Evolutionary conservation across 768 basidiomycete genomes (phyloP), one percentile per base, ranked within the genome.

Genomic region (Rickenella mellea): DNA sequence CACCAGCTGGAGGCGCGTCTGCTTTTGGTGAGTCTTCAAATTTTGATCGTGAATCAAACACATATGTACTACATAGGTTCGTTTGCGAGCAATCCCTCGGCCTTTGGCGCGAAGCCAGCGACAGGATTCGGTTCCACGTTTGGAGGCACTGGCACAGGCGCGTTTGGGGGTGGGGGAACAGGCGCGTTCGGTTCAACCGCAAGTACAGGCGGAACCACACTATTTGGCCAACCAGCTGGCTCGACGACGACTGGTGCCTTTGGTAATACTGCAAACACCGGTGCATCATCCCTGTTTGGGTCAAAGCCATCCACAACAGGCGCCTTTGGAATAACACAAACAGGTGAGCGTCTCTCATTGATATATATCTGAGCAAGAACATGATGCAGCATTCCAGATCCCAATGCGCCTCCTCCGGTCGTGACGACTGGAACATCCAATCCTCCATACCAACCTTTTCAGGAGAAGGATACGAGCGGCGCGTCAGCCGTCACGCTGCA

Each of bases 71-170:
- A 12, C 4, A 22, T 17, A 36, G 33, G 33, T 19, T 36, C 24
- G 19, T 17, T 17, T 36, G 33, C 19, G 9, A 40, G 61, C 15
- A 56, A 61, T 28, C 50, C 66, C 27, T 52, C 67, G 42, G 44
- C 54, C 14, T 68, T 70, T 55, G 65, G 68, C 60, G 48, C 32
- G 24, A 88, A 89, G 55, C 83, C 84, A 29, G 56, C 79, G 4
- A 66, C 76, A 9, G 85, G 82, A 10, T 89, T 91, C 60, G 83
- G 86, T 52, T n/a, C n/a, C n/a, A 73, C 80, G 45, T 87, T 87
- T 57, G 71, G 80, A 36, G 78, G 77, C 30, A 75, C 72, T 24
- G 65, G 71, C 41, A 63, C 73, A 24, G 64, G 63, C 28, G 55
- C 70, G 5, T 80, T 81, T 56, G 72, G 77, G 43, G 60, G 57